Percentiles rank a stretch among this genome's conserved stretches.
Evolutionary conservation across 768 basidiomycete genomes (phyloP).

Genomic region (Hypholoma sublateritium): DNA sequence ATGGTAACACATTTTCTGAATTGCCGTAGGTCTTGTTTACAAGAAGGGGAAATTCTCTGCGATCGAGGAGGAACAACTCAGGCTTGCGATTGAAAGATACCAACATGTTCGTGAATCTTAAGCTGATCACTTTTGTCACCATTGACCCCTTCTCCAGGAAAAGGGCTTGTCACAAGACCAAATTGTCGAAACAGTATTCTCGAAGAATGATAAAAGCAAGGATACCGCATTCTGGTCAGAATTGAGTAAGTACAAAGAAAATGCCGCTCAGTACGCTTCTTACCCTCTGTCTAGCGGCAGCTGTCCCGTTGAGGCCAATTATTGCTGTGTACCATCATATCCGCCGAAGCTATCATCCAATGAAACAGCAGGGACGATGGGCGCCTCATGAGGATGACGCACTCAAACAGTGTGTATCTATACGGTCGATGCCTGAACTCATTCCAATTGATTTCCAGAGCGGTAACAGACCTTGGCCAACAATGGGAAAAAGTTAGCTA

Average conservation of each 20-base stretch:
- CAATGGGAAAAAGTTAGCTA: constrained; percentile 80
- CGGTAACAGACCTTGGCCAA: constrained; percentile 67
- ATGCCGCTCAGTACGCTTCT: not conserved
- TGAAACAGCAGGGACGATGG: constrained; percentile 74
- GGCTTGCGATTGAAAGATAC: constrained; percentile 63
- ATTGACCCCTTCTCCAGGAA: constrained; percentile 32
- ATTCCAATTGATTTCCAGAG: constrained; percentile 38
- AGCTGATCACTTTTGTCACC: not conserved
- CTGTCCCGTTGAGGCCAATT: constrained; percentile 75
- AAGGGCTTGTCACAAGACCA: constrained; percentile 55
- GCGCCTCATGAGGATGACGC: constrained; percentile 58
- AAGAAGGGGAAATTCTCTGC: constrained; percentile 88
- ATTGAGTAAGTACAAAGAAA: constrained; percentile 53
- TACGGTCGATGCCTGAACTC: not conserved
- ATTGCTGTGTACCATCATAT: constrained; percentile 85
- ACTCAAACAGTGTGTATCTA: constrained; percentile 54
- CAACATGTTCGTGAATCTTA: constrained; percentile 44
- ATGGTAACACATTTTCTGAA: not conserved
- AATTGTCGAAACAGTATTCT: constrained; percentile 64
- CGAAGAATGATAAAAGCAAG: constrained; percentile 57
- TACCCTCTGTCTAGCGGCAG: constrained; percentile 45
- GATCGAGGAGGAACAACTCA: constrained; percentile 69
- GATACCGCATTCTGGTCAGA: constrained; percentile 78
- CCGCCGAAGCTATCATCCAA: constrained; percentile 66
- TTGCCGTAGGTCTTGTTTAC: constrained; percentile 66